Base-by-base conservation (phyloP, 129 eudicot genomes). In the Chrysanthemum seticuspe region DNA sequence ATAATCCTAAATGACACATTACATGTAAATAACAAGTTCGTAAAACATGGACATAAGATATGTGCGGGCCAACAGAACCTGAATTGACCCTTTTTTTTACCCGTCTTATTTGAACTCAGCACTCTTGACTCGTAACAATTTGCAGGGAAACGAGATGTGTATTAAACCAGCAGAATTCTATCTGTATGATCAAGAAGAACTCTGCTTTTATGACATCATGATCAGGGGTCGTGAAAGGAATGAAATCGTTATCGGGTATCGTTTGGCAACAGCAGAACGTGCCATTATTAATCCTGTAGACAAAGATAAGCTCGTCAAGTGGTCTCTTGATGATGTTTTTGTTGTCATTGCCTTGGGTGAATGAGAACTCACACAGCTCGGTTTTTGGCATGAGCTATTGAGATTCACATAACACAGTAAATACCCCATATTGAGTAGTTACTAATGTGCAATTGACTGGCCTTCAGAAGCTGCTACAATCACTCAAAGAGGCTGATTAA, bases 141-240 rank as follows among this genome's bases (percentile, higher is more conserved):
- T 83, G 71, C 96, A 93, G 98, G 98, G 98, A 74, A 93, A 87
- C 60, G 98, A 93, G 83, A 78, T 93, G 96, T 93, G 93, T 78
- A 93, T 93, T 66, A 93, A 86, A 71, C 91, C 98, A 25, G 96
- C 92, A 18, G 98, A 93, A 76, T 90, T 90, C 73, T 93, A 90
- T 83, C 88, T 90, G 3, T 90, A 93, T 50, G 97, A 93, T 77
- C 95, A 90, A 77, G 98, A 93, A 83, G 97, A 93, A 72, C 73
- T 90, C 66, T 82, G 97, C 63, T 93, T 90, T 76, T 90, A 78
- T 12, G 98, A 93, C 13, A 85, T 90, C 57, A 84, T 93, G 93
- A 75, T 84, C 13, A 84, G 98, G 81, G 98, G 97, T 13, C 92
- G 97, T 6, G 89, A 86, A 78, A 80, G 98, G 75, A 77, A 76